A percentile compares a stretch with the other conserved stretches of the same genome.
Conservation (phyloP, 2,329 filamentous ascomycete genomes). For the Cladophialophora yegresii region DNA sequence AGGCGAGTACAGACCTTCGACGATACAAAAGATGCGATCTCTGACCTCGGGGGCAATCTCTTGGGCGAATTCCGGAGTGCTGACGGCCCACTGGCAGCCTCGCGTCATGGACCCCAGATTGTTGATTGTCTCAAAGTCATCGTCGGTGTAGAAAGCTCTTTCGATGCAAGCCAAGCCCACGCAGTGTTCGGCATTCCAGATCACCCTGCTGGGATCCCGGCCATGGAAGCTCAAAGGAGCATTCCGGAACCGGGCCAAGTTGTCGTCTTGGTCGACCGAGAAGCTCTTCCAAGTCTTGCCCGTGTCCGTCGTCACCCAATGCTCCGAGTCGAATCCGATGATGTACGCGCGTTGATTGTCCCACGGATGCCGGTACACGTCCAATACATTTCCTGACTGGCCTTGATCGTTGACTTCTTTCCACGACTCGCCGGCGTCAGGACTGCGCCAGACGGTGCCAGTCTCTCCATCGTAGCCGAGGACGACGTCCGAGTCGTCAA, state of each 20-base stretch:
- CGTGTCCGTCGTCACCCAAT: constrained; percentile 81
- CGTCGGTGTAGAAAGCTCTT: constrained; percentile 71
- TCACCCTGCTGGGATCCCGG: constrained; percentile 76
- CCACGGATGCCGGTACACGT: constrained; percentile 74
- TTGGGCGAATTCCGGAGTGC: constrained; percentile 65
- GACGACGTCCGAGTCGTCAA: constrained; percentile 82
- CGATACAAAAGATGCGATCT: constrained; percentile 77
- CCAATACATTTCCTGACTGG: constrained; percentile 60
- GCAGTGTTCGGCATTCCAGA: constrained; percentile 78
- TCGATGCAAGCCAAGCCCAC: constrained; percentile 62
- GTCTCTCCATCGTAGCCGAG: constrained; percentile 69
- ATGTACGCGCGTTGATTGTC: constrained; percentile 79
- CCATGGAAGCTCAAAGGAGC: constrained; percentile 75
- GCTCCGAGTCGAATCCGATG: constrained; percentile 66
- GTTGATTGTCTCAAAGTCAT: constrained; percentile 73
- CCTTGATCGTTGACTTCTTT: constrained; percentile 62
- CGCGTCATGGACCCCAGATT: constrained; percentile 64
- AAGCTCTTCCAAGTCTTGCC: constrained; percentile 82
- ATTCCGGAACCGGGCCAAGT: constrained; percentile 57
- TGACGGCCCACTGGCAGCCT: constrained; percentile 86
- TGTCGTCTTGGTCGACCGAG: constrained; percentile 55
- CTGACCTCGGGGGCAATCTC: constrained; percentile 61
- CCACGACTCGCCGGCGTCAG: constrained; percentile 80
- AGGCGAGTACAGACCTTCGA: constrained; percentile 69
- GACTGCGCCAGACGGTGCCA: constrained; percentile 72